phyloP scores from a whole-genome alignment of 345 rosid genomes.

The Citrus sp. region DNA sequence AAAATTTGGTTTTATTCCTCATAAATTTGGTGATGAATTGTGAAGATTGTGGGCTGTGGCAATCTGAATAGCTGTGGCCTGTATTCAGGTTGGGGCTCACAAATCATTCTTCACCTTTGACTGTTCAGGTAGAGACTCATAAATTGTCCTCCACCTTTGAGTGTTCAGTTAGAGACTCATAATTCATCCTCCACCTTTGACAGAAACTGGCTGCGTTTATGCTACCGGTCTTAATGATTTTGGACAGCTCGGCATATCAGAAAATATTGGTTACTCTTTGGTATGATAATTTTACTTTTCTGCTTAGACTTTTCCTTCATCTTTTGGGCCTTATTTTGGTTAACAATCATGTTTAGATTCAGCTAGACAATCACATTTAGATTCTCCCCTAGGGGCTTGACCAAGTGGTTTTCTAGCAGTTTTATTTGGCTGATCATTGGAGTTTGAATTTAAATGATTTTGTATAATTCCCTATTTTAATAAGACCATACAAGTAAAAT shows the following conservation, averaged over 20 bases:
- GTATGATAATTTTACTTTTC: constrained; percentile 35
- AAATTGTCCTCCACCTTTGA: constrained; percentile 16
- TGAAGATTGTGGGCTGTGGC: not conserved
- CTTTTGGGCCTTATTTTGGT: not conserved
- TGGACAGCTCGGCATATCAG: constrained; percentile 76
- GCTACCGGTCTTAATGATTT: constrained; percentile 89
- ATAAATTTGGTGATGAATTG: constrained; percentile 10
- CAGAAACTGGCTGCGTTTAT: constrained; percentile 80
- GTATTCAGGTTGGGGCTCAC: constrained; percentile 15
- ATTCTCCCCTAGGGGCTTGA: not conserved
- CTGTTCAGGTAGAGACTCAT: constrained; percentile 14
- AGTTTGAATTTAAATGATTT: not conserved
- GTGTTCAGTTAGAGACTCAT: constrained; percentile 14
- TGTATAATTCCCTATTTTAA: not conserved
- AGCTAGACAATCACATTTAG: not conserved
- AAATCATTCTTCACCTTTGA: constrained; percentile 16
- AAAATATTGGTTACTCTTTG: constrained; percentile 39
- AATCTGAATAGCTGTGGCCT: not conserved
- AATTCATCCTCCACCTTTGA: constrained; percentile 16
- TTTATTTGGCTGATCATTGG: no score
- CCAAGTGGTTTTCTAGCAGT: no score
- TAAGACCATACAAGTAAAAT: not conserved
- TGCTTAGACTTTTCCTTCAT: not conserved
- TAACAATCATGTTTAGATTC: not conserved
- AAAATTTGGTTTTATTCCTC: not conserved